Percentiles rank a stretch among this genome's conserved stretches.
Evolutionary conservation across 768 basidiomycete genomes (phyloP).

Genomic region (Tylopilus felleus): DNA sequence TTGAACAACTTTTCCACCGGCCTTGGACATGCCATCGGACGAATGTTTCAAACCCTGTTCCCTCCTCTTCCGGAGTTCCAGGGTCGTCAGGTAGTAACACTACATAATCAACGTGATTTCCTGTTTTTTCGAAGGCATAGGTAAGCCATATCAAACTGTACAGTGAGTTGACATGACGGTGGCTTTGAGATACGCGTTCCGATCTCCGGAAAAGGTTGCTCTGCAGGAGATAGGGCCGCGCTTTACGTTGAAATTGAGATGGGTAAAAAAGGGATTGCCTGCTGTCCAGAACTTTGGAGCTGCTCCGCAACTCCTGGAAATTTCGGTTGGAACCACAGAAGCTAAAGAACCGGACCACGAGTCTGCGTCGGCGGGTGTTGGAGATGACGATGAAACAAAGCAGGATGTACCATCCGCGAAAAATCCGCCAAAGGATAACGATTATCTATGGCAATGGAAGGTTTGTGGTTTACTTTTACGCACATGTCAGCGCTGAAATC

Average conservation of each 20-base stretch:
- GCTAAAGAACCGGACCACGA: constrained; percentile 18
- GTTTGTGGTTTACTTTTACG: constrained; percentile 39
- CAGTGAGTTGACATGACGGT: constrained; percentile 6
- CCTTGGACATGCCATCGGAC: constrained; percentile 88
- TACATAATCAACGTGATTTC: constrained; percentile 98
- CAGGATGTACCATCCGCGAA: constrained; percentile 10
- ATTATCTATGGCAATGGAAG: constrained; percentile 90
- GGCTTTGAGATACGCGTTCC: constrained; percentile 76
- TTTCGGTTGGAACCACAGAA: constrained; percentile 43
- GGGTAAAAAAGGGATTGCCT: constrained; percentile 84
- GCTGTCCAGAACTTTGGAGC: constrained; percentile 71
- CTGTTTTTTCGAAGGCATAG: constrained; percentile 95
- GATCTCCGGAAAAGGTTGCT: constrained; percentile 84
- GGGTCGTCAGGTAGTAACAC: constrained; percentile 93
- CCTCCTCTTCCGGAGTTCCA: constrained; percentile 94
- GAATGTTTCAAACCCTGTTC: constrained; percentile 95
- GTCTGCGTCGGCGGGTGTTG: constrained; percentile 13
- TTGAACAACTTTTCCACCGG: constrained; percentile 93
- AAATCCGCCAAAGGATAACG: constrained; percentile 65
- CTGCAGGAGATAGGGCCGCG: constrained; percentile 98
- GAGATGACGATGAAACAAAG: constrained; percentile 18
- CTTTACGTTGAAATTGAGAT: constrained; percentile 91
- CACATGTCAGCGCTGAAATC: not conserved
- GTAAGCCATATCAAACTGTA: constrained; percentile 38
- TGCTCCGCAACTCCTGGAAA: constrained; percentile 51